phyloP scores from a whole-genome alignment of 768 basidiomycete species.

The Mycena vulgaris region DNA sequence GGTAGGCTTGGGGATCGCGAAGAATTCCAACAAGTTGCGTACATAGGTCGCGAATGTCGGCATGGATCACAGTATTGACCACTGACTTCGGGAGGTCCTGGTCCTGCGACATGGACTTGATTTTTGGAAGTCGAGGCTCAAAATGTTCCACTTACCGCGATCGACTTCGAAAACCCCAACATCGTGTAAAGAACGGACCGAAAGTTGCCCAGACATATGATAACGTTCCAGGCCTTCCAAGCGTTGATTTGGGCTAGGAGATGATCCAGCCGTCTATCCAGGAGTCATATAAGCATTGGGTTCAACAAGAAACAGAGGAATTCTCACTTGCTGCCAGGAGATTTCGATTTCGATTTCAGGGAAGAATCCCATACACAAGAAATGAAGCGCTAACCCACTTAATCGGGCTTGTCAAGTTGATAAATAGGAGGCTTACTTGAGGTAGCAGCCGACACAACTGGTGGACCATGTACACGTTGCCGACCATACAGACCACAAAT shows the following conservation, averaged over 20 bases:
- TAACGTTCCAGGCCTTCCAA: constrained; percentile 31
- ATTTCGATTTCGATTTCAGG: constrained; percentile 15
- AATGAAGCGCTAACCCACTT: constrained; percentile 12
- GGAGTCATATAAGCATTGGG: background rate
- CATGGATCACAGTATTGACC: constrained; percentile 32
- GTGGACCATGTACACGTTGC: constrained; percentile 28
- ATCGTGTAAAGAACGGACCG: constrained; percentile 16
- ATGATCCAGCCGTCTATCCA: constrained; percentile 12
- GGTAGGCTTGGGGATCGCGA: constrained; percentile 5
- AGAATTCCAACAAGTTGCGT: constrained; percentile 27
- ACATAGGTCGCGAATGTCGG: constrained; percentile 33
- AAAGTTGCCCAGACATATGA: constrained; percentile 30
- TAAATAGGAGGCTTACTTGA: constrained; percentile 6
- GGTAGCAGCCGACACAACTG: constrained; percentile 13
- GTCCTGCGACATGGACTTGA: background rate
- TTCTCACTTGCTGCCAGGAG: background rate
- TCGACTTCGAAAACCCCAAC: constrained; percentile 23
- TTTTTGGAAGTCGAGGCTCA: too few species aligned
- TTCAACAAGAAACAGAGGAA: background rate
- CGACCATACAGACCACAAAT: constrained; percentile 18
- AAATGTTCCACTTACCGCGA: constrained; percentile 14
- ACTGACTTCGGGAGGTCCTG: constrained; percentile 25
- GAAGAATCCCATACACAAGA: constrained; percentile 14
- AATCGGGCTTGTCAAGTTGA: background rate
- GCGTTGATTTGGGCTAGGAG: constrained; percentile 7